Percentiles rank a stretch among this genome's conserved stretches.
phyloP scores from a whole-genome alignment of 805 yeast genomes.

The Diddensiella caesifluorescens region DNA sequence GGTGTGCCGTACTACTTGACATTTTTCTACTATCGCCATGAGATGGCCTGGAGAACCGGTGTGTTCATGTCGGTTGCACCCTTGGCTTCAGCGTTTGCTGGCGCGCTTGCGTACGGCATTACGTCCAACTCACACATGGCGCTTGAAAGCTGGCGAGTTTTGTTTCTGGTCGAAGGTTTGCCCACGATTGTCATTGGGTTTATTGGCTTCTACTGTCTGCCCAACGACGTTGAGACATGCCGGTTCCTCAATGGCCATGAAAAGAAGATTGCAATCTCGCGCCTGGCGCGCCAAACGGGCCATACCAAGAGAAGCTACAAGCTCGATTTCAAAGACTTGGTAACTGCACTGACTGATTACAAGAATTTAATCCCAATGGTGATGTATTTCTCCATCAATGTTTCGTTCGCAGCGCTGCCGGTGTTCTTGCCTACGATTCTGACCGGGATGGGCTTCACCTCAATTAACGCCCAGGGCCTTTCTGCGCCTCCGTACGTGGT shows the following conservation, averaged over 20 bases:
- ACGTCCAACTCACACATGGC: conserved; percentile 25
- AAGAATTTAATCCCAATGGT: conserved; percentile 17
- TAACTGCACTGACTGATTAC: conserved; percentile 12
- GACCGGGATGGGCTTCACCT: conserved; percentile 38
- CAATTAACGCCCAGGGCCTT: conserved; percentile 40
- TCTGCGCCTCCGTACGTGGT: conserved; percentile 43
- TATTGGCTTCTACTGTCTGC: conserved; percentile 29
- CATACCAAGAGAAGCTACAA: conserved; percentile 5
- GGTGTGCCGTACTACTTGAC: conserved; percentile 31
- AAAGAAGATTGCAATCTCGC: conserved; percentile 18
- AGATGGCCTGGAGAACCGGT: conserved; percentile 28
- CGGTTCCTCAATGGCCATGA: conserved; percentile 41
- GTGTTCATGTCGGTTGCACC: conserved; percentile 29
- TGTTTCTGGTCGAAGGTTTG: conserved; percentile 44
- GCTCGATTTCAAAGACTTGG: conserved; percentile 13
- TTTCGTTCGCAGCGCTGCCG: conserved; percentile 37
- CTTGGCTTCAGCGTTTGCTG: conserved; percentile 53
- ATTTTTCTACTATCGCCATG: conserved; percentile 30
- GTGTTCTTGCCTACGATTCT: conserved; percentile 45
- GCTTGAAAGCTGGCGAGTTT: conserved; percentile 40
- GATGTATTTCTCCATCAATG: conserved; percentile 26
- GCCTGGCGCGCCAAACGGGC: conserved; percentile 18
- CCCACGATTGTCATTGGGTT: conserved; percentile 39
- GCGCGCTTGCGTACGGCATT: conserved; percentile 44
- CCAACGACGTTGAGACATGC: conserved; percentile 42